phyloP scores from a whole-genome alignment of 2,329 filamentous ascomycete species.

The Ophiostoma pallidulum region DNA sequence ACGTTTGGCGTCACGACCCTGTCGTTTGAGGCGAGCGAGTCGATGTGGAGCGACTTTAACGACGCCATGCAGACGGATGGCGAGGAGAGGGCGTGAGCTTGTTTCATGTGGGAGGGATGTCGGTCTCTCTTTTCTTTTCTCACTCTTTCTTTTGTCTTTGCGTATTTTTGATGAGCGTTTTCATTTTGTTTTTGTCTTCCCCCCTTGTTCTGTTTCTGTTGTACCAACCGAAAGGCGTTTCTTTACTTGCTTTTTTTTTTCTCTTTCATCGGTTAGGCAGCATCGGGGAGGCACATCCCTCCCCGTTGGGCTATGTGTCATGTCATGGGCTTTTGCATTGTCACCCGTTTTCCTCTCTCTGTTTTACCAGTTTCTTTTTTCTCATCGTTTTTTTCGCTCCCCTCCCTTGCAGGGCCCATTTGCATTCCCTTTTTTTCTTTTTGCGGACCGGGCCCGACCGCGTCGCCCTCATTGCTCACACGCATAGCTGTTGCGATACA shows the following conservation, averaged over 20 bases:
- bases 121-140: background rate
- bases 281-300: no score
- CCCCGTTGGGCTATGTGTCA: background rate
- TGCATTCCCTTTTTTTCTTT: no score
- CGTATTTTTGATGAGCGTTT: no score
- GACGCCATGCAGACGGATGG: conserved; percentile 6
- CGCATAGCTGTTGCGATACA: no score
- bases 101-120: no score
- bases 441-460: no score
- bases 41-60: conserved; percentile 19
- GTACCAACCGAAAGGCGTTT: background rate
- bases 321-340: background rate
- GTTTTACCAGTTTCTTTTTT: no score
- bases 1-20: conserved; percentile 20
- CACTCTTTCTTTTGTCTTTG: background rate
- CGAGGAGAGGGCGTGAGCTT: background rate
- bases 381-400: no score
- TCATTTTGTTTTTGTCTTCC: background rate
- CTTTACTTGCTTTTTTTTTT: background rate
- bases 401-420: no score
- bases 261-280: no score
- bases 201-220: background rate
- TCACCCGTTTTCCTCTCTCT: background rate
- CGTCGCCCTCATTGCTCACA: no score
- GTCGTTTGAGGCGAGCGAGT: conserved; percentile 16